Evolutionary conservation across 768 basidiomycete genomes (phyloP), one percentile per base, ranked within the genome.

Genomic region (Favolaschia claudopus): DNA sequence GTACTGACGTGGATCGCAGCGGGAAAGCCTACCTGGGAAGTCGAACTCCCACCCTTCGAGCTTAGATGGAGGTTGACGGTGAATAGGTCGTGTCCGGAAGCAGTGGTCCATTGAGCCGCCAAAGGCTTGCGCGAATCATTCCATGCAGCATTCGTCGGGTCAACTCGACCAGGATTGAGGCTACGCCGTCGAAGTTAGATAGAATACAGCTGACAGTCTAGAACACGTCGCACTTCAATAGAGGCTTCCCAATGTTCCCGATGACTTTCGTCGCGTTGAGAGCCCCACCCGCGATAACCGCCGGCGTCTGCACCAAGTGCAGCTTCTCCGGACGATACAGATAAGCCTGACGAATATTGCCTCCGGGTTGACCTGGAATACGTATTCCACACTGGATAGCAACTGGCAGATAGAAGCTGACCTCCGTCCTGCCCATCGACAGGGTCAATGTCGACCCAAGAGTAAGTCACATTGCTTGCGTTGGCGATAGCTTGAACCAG

Each of bases 151-250:
- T 83, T 84, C 22, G 72, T 77, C 5, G 87, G 87, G 38, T 87
- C 82, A 37, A 89, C 82, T 48, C 86, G 83, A 20, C 85, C 86
- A 33, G 86, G 87, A 62, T 89, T 87, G 61, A 82, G 77, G 62
- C 86, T 88, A 44, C n/a, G n/a, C n/a, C n/a, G n/a, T n/a, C n/a
- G n/a, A n/a, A 49, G 32, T 20, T 45, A 40, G 20, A 52, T 45
- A 51, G 58, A n/a, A 52, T 36, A n/a, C 27, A 12, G 25, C 46
- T 19, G 47, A 46, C 36, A 7, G 7, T 33, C 20, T 48, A 57
- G 1, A 54, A 14, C n/a, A 49, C 38, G 14, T 56, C 70, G 31
- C 56, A 83, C 85, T 74, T 86, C 6, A 86, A 67, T 14, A 71
- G 70, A 1, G 84, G 73, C 6, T 70, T 60, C 5, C 74, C 70